Evolutionary conservation across 1,139 yeast species (phyloP).

Genomic region (Meyerozyma elateridarum): DNA sequence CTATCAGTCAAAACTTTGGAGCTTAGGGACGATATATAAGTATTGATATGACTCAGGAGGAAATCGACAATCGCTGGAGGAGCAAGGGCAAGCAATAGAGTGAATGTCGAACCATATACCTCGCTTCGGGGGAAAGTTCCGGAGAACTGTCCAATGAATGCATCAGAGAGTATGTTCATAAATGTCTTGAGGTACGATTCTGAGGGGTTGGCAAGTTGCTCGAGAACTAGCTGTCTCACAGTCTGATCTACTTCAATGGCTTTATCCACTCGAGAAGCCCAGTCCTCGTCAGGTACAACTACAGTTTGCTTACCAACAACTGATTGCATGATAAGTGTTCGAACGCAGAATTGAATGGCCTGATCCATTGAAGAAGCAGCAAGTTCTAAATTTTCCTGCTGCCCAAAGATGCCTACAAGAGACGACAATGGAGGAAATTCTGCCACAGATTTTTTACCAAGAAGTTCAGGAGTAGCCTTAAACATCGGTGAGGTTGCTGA

Average conservation of each 20-base stretch:
- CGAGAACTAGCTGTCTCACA: conserved; percentile 38
- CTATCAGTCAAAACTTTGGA: conserved; percentile 27
- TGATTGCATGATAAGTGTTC: conserved; percentile 64
- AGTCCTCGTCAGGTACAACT: conserved; percentile 64
- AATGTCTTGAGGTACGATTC: conserved; percentile 15
- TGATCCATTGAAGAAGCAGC: conserved; percentile 27
- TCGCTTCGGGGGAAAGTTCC: conserved; percentile 8
- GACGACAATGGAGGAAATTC: conserved; percentile 42
- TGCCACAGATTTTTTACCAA: conserved; percentile 27
- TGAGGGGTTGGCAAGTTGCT: conserved; percentile 19
- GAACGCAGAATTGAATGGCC: conserved; percentile 46
- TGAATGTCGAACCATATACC: conserved; percentile 24
- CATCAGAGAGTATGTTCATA: conserved; percentile 23
- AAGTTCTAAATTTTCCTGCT: conserved; percentile 17
- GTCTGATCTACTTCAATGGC: conserved; percentile 59
- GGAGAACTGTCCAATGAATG: conserved; percentile 23
- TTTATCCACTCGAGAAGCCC: conserved; percentile 70
- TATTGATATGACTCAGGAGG: conserved; percentile 13
- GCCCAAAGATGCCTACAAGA: conserved; percentile 27
- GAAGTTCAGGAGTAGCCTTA: conserved; percentile 39
- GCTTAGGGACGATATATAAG: conserved; percentile 21
- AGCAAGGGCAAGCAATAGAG: conserved; percentile 33
- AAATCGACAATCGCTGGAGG: conserved; percentile 25
- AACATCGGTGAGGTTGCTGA: conserved; percentile 34
- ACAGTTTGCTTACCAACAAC: conserved; percentile 48